A percentile compares a stretch with the other conserved stretches of the same genome.
phyloP scores from a whole-genome alignment of 1,139 yeast genomes.

The Torulaspora pretoriensis region DNA sequence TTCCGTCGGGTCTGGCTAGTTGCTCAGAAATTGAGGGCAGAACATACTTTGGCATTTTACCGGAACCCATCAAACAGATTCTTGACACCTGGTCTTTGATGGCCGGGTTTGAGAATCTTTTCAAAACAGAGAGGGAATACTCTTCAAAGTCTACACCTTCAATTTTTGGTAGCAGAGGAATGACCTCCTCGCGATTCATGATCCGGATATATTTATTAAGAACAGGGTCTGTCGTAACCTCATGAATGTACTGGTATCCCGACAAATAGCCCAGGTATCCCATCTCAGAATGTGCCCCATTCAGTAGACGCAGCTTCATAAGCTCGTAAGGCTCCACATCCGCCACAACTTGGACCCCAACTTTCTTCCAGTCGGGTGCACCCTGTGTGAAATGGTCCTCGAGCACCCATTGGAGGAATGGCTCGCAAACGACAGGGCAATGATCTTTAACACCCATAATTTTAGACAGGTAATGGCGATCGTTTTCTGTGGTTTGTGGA shows the following conservation, averaged over 20 bases:
- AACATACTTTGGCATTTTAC: conserved; percentile 9
- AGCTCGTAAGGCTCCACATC: conserved; percentile 10
- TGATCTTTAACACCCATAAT: conserved; percentile 5
- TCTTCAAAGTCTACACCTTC: conserved; percentile 9
- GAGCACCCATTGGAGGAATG: conserved; percentile 13
- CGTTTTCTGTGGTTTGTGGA: conserved; percentile 9
- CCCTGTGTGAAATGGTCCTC: conserved; percentile 11
- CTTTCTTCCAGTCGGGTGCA: conserved; percentile 11
- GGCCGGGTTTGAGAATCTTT: conserved; percentile 12
- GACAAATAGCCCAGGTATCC: conserved; percentile 12
- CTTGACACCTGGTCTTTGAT: conserved; percentile 11
- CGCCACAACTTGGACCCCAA: conserved; percentile 10
- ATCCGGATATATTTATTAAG: conserved; percentile 7
- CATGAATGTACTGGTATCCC: conserved; percentile 11
- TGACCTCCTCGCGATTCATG: conserved; percentile 7
- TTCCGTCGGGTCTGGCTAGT: conserved; percentile 5
- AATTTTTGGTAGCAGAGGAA: conserved; percentile 7
- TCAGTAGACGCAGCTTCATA: conserved; percentile 11
- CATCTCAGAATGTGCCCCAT: conserved; percentile 12
- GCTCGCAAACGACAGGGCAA: conserved; percentile 11
- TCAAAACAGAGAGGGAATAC: conserved; percentile 10
- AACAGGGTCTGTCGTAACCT: conserved; percentile 8
- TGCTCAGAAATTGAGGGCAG: conserved; percentile 8
- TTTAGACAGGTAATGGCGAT: conserved; percentile 4
- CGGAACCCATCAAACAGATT: conserved; percentile 16